phyloP scores from a whole-genome alignment of 192 early-diverging fungal genomes.

The Coemansia furcata region DNA sequence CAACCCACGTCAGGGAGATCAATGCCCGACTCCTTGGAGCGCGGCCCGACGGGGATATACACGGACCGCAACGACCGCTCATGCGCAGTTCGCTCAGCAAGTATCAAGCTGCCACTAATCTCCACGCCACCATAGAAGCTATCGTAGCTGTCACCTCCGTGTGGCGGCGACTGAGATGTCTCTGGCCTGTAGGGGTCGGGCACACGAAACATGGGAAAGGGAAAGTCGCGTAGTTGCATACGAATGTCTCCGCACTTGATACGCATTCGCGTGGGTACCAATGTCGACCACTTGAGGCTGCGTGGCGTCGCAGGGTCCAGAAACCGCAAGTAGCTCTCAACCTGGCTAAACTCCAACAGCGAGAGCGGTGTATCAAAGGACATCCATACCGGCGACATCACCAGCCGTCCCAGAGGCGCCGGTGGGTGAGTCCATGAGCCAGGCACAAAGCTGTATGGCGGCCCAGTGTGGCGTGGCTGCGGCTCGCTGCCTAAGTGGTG shows the following conservation, averaged over 20 bases:
- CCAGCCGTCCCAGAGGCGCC: conserved; percentile 36
- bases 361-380: conserved; percentile 45
- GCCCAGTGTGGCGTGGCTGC: conserved; percentile 23
- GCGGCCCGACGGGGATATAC: conserved; percentile 43
- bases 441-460: conserved; percentile 42
- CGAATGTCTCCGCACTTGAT: conserved; percentile 47
- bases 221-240: conserved; percentile 54
- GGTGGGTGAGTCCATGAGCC: conserved; percentile 49
- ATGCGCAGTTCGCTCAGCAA: conserved; percentile 45
- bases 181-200: conserved; percentile 46
- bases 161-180: background rate
- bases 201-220: conserved; percentile 52
- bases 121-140: conserved; percentile 43
- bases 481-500: background rate
- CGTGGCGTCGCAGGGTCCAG: conserved; percentile 50
- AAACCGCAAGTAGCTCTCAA: conserved; percentile 49
- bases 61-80: conserved; percentile 43
- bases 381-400: conserved; percentile 44
- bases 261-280: conserved; percentile 47
- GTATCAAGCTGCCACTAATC: conserved; percentile 38
- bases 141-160: conserved; percentile 27
- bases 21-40: conserved; percentile 25
- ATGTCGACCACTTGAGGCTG: conserved; percentile 44
- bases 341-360: conserved; percentile 43
- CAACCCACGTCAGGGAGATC: conserved; percentile 34